Base-by-base conservation (phyloP, 176 grass and related monocot species). In the Paspalum notatum region DNA sequence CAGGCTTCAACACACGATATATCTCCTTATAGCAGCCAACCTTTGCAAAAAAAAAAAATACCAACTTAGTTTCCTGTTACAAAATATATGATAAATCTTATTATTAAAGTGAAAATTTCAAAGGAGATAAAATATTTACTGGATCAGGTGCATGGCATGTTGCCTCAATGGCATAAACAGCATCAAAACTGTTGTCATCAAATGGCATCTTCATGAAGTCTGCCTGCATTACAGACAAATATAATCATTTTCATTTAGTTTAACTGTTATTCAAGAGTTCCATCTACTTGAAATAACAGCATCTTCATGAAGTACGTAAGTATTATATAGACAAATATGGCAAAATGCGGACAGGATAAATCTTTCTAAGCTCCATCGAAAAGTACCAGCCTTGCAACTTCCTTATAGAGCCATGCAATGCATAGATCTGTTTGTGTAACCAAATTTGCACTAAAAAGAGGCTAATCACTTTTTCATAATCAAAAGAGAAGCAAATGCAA, bases 1-100 rank as follows among this genome's bases (percentile, higher is more conserved):
- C 96, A 79, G 92, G 92, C 71, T 98, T 98, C 82, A 98, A 72
- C 66, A 95, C 96, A 84, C 92, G 89, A 65, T 88, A 85, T 65
- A 98, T 91, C 82, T 98, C 92, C 88, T 95, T 95, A 77, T 98
- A 98, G 75, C 96, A 98, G 11, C 88, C 90, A 84, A 98, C 88
- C 96, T 98, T 51, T 68, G 53, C n/a, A n/a, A n/a, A n/a, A 22
- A 83, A 69, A 9, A 57, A 68, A 82, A 89, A 72, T 3, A 79
- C 9, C 44, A 72, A 43, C 68, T 83, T 24, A 83, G 3, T 40
- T 75, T 61, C 46, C 27, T 3, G 48, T 54, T 8, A 15, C 56
- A 21, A 86, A 2, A 72, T 37, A 73, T 15, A 57, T 73, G n/a
- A 83, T 24, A 71, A 57, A 60, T 53, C 9, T 56, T 26, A 56